Conservation (phyloP, 2,329 filamentous ascomycete species). For the Ophiocordyceps camponoti-floridani region DNA sequence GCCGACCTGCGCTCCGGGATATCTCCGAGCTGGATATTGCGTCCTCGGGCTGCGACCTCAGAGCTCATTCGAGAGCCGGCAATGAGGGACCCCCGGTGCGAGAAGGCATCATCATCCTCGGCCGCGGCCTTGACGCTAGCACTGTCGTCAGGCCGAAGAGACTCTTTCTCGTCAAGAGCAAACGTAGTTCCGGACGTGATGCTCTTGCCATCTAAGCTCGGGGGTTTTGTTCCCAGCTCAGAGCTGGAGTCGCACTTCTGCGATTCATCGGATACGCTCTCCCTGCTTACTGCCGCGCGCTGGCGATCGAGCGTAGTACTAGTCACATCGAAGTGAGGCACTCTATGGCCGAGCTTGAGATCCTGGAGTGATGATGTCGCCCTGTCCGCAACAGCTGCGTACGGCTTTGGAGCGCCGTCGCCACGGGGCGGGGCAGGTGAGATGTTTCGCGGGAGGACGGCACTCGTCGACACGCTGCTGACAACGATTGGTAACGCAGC, state of each 20-base stretch:
- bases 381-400: slow-evolving; percentile 8
- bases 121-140: slow-evolving; percentile 76
- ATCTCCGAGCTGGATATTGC: slow-evolving; percentile 33
- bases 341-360: slow-evolving; percentile 12
- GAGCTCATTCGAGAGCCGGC: slow-evolving; percentile 66
- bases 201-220: slow-evolving; percentile 85
- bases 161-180: slow-evolving; percentile 93
- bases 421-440: slow-evolving; percentile 6
- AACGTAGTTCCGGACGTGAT: slow-evolving; percentile 89
- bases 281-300: slow-evolving; percentile 15
- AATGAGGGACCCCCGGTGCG: slow-evolving; percentile 56
- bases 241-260: slow-evolving; percentile 44
- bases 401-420: slow-evolving; percentile 3
- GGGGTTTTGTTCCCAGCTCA: slow-evolving; percentile 59
- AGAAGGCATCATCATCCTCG: slow-evolving; percentile 78
- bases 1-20: slow-evolving; percentile 29
- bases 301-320: slow-evolving; percentile 20
- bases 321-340: slow-evolving; percentile 28
- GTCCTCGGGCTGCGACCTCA: slow-evolving; percentile 47
- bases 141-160: slow-evolving; percentile 83
- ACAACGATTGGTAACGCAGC: slow-evolving; percentile 3
- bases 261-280: slow-evolving; percentile 36
- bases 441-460: slow-evolving; percentile 3
- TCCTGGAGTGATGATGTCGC: slow-evolving; percentile 12
- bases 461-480: slow-evolving; percentile 1